phyloP scores from a whole-genome alignment of 1,284 basidiomycete genomes.

The Neonothopanus nambi region DNA sequence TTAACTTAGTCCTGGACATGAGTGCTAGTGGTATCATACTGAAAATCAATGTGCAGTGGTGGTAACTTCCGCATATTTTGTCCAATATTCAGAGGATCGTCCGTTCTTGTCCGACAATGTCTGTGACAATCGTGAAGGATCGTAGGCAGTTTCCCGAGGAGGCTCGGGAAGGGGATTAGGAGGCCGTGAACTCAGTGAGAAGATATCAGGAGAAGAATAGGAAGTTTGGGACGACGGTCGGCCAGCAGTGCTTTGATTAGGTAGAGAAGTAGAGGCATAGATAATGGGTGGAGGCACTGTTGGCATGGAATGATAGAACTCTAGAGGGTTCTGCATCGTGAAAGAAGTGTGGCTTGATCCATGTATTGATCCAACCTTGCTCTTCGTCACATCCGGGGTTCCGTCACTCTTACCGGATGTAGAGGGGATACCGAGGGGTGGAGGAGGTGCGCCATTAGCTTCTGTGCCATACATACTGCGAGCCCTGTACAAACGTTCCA shows the following conservation, averaged over 20 bases:
- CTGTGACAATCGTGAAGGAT: conserved; percentile 48
- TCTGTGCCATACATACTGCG: conserved; percentile 64
- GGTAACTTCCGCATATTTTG: conserved; percentile 47
- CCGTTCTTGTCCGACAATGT: conserved; percentile 31
- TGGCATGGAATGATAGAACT: conserved; percentile 60
- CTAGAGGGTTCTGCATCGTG: conserved; percentile 55
- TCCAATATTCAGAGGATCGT: conserved; percentile 53
- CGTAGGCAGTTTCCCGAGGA: conserved; percentile 64
- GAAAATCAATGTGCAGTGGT: conserved; percentile 44
- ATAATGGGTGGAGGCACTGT: conserved; percentile 49
- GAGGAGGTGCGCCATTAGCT: conserved; percentile 33
- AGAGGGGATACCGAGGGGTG: conserved; percentile 10
- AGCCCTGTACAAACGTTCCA: conserved; percentile 78
- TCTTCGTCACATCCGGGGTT: background rate
- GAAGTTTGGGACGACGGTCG: conserved; percentile 33
- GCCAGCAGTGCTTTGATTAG: conserved; percentile 29
- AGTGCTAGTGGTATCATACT: background rate
- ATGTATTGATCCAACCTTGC: conserved; percentile 30
- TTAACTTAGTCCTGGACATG: too few species aligned
- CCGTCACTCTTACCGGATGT: conserved; percentile 29
- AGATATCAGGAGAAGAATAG: conserved; percentile 27
- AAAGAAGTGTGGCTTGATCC: conserved; percentile 76
- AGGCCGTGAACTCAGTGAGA: conserved; percentile 18
- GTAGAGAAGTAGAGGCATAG: conserved; percentile 39
- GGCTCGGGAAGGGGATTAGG: conserved; percentile 70